A percentile compares a stretch with the other conserved stretches of the same genome.
phyloP scores from a whole-genome alignment of 208 protist genomes.

The Crithidia expoeki region DNA sequence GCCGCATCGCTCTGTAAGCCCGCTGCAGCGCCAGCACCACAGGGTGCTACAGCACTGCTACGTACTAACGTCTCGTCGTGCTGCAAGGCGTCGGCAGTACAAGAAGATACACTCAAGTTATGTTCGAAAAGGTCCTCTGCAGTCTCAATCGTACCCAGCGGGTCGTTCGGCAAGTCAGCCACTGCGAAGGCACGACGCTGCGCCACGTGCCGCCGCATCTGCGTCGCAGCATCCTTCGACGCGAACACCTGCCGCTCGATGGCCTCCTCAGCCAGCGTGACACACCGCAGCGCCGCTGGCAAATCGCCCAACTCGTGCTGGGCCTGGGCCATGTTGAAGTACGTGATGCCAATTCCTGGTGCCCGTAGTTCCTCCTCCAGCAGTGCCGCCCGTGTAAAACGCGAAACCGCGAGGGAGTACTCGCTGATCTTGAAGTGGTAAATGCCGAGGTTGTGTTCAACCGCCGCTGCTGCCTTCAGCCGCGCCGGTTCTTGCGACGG shows the following conservation, averaged over 20 bases:
- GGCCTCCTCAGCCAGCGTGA: constrained; percentile 54
- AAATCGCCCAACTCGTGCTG: constrained; percentile 45
- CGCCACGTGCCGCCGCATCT: constrained; percentile 28
- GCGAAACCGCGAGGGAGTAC: constrained; percentile 61
- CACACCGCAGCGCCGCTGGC: constrained; percentile 41
- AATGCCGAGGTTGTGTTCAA: constrained; percentile 83
- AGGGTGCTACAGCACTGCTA: not conserved
- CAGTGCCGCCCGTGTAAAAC: constrained; percentile 47
- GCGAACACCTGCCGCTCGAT: constrained; percentile 59
- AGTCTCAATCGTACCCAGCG: constrained; percentile 2
- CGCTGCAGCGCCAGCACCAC: not conserved
- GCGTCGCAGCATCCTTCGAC: constrained; percentile 25
- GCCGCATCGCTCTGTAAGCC: not conserved
- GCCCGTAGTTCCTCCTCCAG: constrained; percentile 63
- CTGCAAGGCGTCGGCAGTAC: not conserved
- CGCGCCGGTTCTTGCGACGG: constrained; percentile 47
- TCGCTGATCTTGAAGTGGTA: constrained; percentile 85
- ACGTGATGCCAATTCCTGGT: constrained; percentile 73
- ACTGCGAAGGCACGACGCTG: constrained; percentile 14
- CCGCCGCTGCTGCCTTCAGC: constrained; percentile 40
- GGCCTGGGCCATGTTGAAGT: constrained; percentile 80
- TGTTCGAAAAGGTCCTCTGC: not conserved
- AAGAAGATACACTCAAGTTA: not conserved
- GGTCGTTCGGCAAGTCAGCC: constrained; percentile 3
- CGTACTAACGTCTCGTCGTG: not conserved